These are phyloP conservation scores for Chaetomidium leptoderma DNA, from an alignment of 495 filamentous ascomycete species.

Conservation along the genomic window DNA sequence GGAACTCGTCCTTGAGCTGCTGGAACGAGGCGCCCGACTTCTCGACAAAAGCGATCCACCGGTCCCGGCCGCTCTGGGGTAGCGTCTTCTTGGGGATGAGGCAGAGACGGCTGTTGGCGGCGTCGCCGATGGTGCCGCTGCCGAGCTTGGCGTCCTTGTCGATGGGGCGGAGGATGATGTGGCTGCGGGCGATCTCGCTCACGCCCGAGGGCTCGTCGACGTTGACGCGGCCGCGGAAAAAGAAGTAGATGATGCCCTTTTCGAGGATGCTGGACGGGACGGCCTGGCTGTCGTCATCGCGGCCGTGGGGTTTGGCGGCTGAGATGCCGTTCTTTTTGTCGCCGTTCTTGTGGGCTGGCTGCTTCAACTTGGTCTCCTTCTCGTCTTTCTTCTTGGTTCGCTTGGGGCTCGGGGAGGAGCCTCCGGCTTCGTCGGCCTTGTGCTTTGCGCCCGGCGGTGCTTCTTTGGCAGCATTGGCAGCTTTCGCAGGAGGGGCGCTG, in stretches of 20 bases:
- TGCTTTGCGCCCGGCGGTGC: conserved; percentile 26
- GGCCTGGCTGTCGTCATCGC: conserved; percentile 9
- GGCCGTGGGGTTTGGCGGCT: conserved; percentile 24
- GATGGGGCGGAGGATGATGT: conserved; percentile 76
- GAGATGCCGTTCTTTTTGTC: conserved; percentile 1
- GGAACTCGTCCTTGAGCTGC: conserved; percentile 67
- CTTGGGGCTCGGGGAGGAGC: conserved; percentile 18
- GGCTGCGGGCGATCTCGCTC: conserved; percentile 71
- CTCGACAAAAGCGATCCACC: conserved; percentile 82
- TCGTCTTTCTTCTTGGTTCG: conserved; percentile 14
- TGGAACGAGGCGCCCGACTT: conserved; percentile 63
- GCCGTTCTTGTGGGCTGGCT: conserved; percentile 1
- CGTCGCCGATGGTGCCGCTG: conserved; percentile 58
- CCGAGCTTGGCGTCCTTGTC: conserved; percentile 63
- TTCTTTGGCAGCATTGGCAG: conserved; percentile 16
- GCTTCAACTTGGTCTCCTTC: conserved; percentile 1
- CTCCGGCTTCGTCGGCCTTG: conserved; percentile 13
- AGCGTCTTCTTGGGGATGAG: conserved; percentile 84
- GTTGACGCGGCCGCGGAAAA: conserved; percentile 72
- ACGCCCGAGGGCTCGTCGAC: conserved; percentile 67
- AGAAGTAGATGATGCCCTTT: conserved; percentile 94
- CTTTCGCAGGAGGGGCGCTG: conserved; percentile 9
- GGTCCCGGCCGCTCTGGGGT: conserved; percentile 64
- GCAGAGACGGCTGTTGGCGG: conserved; percentile 64
- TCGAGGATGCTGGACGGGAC: conserved; percentile 76